These are phyloP conservation scores for Penicillium lividum DNA, from an alignment of 495 filamentous ascomycete species.

Conservation along the genomic window DNA sequence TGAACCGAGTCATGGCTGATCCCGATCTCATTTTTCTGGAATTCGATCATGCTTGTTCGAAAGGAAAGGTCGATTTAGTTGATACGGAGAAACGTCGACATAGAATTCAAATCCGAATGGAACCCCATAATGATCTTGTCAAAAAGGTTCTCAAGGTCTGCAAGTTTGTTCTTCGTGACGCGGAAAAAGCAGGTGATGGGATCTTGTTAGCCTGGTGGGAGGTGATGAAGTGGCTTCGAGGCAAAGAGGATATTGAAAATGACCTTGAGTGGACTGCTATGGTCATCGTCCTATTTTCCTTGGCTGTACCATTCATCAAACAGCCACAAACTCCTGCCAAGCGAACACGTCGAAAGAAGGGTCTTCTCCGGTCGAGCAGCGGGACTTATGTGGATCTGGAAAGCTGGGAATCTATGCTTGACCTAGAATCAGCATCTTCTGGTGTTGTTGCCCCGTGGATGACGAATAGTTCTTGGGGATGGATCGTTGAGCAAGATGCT, in stretches of 20 bases:
- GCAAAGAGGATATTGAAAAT: conserved; percentile 45
- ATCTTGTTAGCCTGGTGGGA: conserved; percentile 76
- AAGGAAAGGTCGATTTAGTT: conserved; percentile 63
- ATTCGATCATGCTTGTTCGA: conserved; percentile 46
- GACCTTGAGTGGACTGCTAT: conserved; percentile 79
- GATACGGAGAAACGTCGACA: conserved; percentile 62
- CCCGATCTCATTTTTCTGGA: conserved; percentile 42
- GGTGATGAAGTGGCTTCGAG: conserved; percentile 65
- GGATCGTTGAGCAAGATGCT: conserved; percentile 63
- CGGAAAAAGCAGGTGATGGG: conserved; percentile 60
- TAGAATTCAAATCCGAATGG: conserved; percentile 64
- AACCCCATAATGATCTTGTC: conserved; percentile 62
- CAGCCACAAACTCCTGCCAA: conserved; percentile 37
- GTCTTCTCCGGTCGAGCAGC: conserved; percentile 60
- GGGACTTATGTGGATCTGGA: conserved; percentile 57
- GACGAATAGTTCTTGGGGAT: conserved; percentile 67
- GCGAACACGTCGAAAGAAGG: conserved; percentile 48
- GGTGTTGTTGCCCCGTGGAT: conserved; percentile 65
- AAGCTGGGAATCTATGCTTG: conserved; percentile 63
- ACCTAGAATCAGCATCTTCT: conserved; percentile 55
- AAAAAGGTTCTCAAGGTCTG: conserved; percentile 59
- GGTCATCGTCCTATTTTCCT: conserved; percentile 67
- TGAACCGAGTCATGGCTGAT: conserved; percentile 54
- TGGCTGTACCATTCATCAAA: conserved; percentile 55
- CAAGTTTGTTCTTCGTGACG: conserved; percentile 60